phyloP scores from a whole-genome alignment of 306 rosid genomes.

The Ammopiptanthus mongolicus region DNA sequence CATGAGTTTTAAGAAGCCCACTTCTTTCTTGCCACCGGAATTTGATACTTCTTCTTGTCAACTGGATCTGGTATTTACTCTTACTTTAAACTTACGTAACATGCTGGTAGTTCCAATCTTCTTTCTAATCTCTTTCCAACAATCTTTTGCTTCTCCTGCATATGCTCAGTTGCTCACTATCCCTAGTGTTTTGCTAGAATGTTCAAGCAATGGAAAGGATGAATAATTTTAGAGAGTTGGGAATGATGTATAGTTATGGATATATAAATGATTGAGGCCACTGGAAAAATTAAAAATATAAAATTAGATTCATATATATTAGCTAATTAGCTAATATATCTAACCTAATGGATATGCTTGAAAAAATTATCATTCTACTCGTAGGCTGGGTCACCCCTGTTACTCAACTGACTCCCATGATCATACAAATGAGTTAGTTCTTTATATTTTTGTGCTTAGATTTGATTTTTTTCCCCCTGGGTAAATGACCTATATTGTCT shows the following conservation, averaged over 20 bases:
- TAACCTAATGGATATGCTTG: constrained; percentile 1
- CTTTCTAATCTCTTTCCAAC: background rate
- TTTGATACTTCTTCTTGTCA: constrained; percentile 49
- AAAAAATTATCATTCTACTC: constrained; percentile 5
- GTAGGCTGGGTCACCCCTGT: background rate
- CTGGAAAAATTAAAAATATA: background rate
- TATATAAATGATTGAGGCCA: background rate
- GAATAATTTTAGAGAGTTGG: background rate
- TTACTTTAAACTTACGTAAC: constrained; percentile 7
- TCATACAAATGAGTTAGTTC: background rate
- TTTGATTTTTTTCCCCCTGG: background rate
- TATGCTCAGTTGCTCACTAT: constrained; percentile 10
- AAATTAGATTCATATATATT: background rate
- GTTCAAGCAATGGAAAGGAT: background rate
- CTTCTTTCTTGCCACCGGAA: constrained; percentile 40
- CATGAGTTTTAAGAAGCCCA: constrained; percentile 69
- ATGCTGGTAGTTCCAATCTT: constrained; percentile 11
- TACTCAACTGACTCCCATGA: constrained; percentile 6
- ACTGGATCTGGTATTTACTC: constrained; percentile 61
- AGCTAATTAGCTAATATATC: background rate
- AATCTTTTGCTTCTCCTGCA: constrained; percentile 11
- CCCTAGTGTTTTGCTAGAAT: background rate
- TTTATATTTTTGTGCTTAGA: background rate
- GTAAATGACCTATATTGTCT: constrained; percentile 1
- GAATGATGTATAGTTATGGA: background rate